Conservation (phyloP, 192 early-diverging fungal genomes). For the Rhizophagus clarus region DNA sequence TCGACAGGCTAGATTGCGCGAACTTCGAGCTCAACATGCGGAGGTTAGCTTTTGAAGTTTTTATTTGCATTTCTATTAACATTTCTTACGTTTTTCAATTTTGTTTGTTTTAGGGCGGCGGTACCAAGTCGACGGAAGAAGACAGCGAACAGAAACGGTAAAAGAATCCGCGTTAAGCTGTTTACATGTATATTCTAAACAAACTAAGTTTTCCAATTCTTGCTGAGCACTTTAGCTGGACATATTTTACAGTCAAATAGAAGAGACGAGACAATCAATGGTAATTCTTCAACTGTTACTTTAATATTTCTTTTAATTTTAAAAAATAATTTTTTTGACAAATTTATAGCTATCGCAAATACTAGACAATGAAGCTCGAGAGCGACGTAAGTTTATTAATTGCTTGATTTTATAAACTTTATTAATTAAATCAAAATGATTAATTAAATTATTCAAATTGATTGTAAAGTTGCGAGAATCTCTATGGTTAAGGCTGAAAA, state of each 20-base stretch:
- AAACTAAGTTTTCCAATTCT: background rate
- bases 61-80: background rate
- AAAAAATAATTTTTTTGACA: background rate
- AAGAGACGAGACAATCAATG: slow-evolving; percentile 83
- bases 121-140: slow-evolving; percentile 9
- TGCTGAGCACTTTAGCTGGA: slow-evolving; percentile 8
- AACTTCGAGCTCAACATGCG: slow-evolving; percentile 10
- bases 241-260: slow-evolving; percentile 67
- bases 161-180: background rate
- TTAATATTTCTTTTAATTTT: background rate
- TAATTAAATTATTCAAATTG: background rate
- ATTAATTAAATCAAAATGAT: background rate
- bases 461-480: slow-evolving; percentile 77
- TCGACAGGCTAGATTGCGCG: slow-evolving; percentile 29
- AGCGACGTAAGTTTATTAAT: slow-evolving; percentile 78
- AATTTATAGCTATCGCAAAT: slow-evolving; percentile 71
- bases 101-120: background rate
- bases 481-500: slow-evolving; percentile 89
- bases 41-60: background rate
- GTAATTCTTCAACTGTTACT: slow-evolving; percentile 43
- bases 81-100: background rate
- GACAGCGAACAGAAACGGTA: slow-evolving; percentile 32
- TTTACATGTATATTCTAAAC: background rate
- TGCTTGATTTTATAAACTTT: background rate
- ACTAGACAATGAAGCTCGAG: slow-evolving; percentile 77